Evolutionary conservation across 2,329 filamentous ascomycete genomes (phyloP).

Genomic region (Colletotrichum costaricense): DNA sequence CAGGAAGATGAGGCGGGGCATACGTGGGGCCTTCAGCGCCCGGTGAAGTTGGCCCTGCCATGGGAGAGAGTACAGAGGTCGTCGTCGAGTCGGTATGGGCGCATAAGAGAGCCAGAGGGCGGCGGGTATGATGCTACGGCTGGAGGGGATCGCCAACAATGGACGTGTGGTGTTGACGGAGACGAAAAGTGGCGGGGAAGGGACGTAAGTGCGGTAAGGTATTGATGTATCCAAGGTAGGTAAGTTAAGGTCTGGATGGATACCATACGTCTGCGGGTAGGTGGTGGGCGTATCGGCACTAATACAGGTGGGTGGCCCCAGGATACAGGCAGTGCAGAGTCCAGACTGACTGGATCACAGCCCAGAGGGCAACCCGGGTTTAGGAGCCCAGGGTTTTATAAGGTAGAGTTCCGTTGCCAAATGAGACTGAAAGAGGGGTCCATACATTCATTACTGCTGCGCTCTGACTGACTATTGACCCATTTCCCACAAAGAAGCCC

Average conservation of each 20-base stretch:
- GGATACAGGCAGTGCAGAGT: not conserved
- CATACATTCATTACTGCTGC: slow-evolving; percentile 7
- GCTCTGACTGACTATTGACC: not conserved
- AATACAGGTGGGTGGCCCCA: slow-evolving; percentile 4
- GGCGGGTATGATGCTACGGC: not conserved
- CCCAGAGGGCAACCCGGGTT: not conserved
- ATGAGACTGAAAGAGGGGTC: not conserved
- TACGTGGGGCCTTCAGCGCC: slow-evolving; percentile 69
- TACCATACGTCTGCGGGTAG: slow-evolving; percentile 1
- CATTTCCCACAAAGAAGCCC: not conserved
- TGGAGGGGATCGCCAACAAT: slow-evolving; percentile 11
- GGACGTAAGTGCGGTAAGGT: slow-evolving; percentile 16
- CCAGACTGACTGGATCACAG: no score
- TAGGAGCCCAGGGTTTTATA: slow-evolving; percentile 8
- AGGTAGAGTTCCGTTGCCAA: not conserved
- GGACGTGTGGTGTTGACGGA: slow-evolving; percentile 4
- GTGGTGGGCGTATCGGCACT: slow-evolving; percentile 11
- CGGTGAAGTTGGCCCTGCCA: slow-evolving; percentile 69
- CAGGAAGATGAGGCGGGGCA: slow-evolving; percentile 69
- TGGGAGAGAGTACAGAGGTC: slow-evolving; percentile 40
- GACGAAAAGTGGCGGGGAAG: slow-evolving; percentile 9
- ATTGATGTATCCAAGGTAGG: not conserved
- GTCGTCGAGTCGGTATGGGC: slow-evolving; percentile 2
- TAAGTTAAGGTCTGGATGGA: slow-evolving; percentile 1
- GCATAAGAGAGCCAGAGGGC: not conserved